Base-by-base conservation (phyloP, 768 basidiomycete species). In the Tulasnella sp. region DNA sequence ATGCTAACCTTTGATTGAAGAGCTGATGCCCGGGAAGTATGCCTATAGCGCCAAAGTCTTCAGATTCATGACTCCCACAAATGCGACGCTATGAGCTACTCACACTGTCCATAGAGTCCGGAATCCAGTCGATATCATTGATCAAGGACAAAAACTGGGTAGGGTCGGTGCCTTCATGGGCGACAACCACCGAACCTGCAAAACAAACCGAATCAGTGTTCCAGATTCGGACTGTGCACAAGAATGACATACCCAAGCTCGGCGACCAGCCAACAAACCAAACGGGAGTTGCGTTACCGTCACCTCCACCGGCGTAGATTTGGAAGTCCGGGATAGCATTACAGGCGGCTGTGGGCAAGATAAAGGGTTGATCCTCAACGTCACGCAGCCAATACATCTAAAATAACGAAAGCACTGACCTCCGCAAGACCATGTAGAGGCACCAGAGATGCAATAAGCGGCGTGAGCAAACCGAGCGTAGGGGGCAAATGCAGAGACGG, bases 141-240 rank as follows among this genome's bases (percentile, higher is more conserved):
- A 73, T 4, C 12, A 42, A 9, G 19, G 29, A 40, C 69, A 73
- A 44, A 42, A 73, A 62, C 52, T 73, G 26, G 14, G 73, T 73
- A 12, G 73, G 73, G 41, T 73, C 73, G 69, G 73, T 73, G 11
- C 73, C 73, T 63, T 73, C 67, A 40, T 73, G 73, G 17, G 44
- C 73, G 22, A 73, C 59, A 36, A 73, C 29, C 26, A 72, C 42
- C 3, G 71, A 72, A 44, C 26, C 67, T 37, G 37, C 12, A 2
- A n/a, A 19, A 17, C 22, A 29, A 34, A n/a, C n/a, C 26, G 22
- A 32, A 16, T 59, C 3, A 59, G 26, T 32, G 9, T 4, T 19
- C 19, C 41, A 9, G 17, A 1, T 7, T 59, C 9, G 11, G 11
- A 22, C 26, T 3, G 11, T 59, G 7, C 26, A 22, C 26, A 5